A percentile compares a stretch with the other conserved stretches of the same genome.
phyloP scores from a whole-genome alignment of 169 alveolate genomes.

The Cryptosporidium felis region DNA sequence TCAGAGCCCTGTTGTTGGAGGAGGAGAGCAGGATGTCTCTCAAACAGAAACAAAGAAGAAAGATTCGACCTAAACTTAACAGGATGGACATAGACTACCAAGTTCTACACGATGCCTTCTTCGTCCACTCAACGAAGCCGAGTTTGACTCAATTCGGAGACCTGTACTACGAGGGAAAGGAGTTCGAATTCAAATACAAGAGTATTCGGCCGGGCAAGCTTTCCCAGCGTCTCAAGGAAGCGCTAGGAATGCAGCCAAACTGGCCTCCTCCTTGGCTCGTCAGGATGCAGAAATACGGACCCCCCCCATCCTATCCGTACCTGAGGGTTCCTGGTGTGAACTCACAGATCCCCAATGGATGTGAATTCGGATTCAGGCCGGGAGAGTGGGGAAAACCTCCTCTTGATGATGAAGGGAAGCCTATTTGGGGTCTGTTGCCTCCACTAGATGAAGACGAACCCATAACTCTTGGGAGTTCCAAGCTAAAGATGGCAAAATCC shows the following conservation, averaged over 20 bases:
- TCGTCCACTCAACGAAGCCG: constrained; percentile 96
- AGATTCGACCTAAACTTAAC: constrained; percentile 96
- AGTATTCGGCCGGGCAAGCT: constrained; percentile 94
- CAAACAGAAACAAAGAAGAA: constrained; percentile 95
- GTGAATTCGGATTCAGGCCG: constrained; percentile 85
- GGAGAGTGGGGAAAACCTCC: constrained; percentile 92
- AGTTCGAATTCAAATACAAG: constrained; percentile 91
- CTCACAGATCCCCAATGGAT: constrained; percentile 90
- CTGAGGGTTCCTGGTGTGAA: constrained; percentile 96
- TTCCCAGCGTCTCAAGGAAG: constrained; percentile 91
- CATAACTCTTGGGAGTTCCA: neutral
- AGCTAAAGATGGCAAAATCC: no score
- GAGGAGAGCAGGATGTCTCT: constrained; percentile 93
- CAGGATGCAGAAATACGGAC: constrained; percentile 98
- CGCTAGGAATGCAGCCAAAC: constrained; percentile 94
- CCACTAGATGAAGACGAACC: constrained; percentile 34
- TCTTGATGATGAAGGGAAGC: constrained; percentile 50
- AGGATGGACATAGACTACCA: constrained; percentile 96
- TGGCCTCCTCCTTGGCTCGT: constrained; percentile 97
- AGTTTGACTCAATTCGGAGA: constrained; percentile 94
- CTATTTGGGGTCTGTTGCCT: constrained; percentile 57
- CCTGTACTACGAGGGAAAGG: constrained; percentile 97
- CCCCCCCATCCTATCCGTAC: constrained; percentile 99
- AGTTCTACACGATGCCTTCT: constrained; percentile 98
- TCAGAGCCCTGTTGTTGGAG: constrained; percentile 89